Percentiles rank a stretch among this genome's conserved stretches.
Conservation (phyloP, 345 rosid genomes). For the Triadica sebifera region DNA sequence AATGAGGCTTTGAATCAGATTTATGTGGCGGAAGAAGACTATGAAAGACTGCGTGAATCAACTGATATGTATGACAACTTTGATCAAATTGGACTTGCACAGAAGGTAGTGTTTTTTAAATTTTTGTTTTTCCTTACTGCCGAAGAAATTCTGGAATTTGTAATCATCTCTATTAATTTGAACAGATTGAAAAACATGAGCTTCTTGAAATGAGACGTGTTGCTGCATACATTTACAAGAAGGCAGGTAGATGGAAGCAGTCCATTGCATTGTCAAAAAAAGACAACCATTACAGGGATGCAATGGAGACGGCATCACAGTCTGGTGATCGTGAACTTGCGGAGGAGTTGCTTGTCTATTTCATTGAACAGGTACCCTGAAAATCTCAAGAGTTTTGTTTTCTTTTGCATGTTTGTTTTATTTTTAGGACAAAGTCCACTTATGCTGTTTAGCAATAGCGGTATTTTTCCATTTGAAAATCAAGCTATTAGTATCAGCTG, state of each 20-base stretch:
- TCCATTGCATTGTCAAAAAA: conserved; percentile 95
- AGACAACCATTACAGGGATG: conserved; percentile 84
- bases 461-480: background rate
- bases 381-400: background rate
- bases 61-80: conserved; percentile 87
- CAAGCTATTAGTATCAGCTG: background rate
- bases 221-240: conserved; percentile 95
- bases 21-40: conserved; percentile 92
- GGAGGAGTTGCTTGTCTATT: conserved; percentile 88
- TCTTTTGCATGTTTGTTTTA: background rate
- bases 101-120: conserved; percentile 50
- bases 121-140: background rate
- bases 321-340: conserved; percentile 96
- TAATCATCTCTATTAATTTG: conserved; percentile 17
- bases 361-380: conserved; percentile 73
- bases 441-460: background rate
- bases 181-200: conserved; percentile 95
- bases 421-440: background rate
- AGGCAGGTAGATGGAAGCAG: conserved; percentile 98
- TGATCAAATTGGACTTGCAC: conserved; percentile 90
- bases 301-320: conserved; percentile 98
- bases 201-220: conserved; percentile 98
- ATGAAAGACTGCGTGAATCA: conserved; percentile 94
- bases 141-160: background rate
- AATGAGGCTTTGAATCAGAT: conserved; percentile 94